Conservation (phyloP, 202 grass and related monocot species). For the Zizania palustris region DNA sequence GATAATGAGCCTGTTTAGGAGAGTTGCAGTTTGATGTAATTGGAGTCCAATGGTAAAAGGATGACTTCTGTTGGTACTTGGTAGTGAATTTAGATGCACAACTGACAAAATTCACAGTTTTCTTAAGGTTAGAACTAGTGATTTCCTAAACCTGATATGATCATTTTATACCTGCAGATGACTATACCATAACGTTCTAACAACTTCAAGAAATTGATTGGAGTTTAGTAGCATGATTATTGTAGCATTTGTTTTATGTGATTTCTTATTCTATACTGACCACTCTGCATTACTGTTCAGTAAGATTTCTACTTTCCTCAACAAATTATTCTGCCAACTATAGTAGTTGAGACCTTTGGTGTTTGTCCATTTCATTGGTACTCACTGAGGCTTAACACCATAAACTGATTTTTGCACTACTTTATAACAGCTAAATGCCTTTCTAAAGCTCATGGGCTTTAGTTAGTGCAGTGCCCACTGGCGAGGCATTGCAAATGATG, state of each 20-base stretch:
- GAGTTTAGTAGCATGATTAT: too few species aligned
- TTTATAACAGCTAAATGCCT: background rate
- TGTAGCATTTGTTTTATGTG: background rate
- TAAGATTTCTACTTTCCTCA: background rate
- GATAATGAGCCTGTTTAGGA: background rate
- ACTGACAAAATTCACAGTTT: background rate
- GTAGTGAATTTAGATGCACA: background rate
- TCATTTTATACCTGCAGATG: background rate
- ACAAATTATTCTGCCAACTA: background rate
- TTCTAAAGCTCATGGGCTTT: background rate
- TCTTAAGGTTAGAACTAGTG: background rate
- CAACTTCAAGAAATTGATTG: too few species aligned
- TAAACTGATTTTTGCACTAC: background rate
- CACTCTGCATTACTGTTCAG: background rate
- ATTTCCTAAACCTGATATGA: background rate
- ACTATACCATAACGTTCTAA: background rate
- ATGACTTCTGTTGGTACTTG: background rate
- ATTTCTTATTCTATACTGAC: constrained; percentile 19
- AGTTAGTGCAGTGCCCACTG: background rate
- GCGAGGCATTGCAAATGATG: constrained; percentile 27
- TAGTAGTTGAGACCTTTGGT: background rate
- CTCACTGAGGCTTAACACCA: background rate
- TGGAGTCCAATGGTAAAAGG: background rate
- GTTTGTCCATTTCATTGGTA: too few species aligned
- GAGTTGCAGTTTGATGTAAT: background rate